Evolutionary conservation across 2,329 filamentous ascomycete genomes (phyloP).

Genomic region (Aspergillus unguis): DNA sequence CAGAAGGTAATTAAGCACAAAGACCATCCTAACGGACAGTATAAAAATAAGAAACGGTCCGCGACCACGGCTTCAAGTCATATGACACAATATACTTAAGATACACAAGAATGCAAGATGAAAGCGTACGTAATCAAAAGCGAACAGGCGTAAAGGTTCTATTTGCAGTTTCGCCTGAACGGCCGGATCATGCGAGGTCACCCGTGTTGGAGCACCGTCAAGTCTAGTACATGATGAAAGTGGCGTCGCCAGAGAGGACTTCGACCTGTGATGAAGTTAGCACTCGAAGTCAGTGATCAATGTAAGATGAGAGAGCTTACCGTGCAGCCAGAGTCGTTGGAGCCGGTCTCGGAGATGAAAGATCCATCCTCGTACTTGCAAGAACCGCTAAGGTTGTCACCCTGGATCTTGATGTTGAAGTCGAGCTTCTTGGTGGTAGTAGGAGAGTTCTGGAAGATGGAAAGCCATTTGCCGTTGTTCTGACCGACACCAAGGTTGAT

Average conservation of each 20-base stretch:
- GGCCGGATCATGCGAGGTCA: not conserved
- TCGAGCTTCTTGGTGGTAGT: slow-evolving; percentile 68
- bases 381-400: slow-evolving; percentile 56
- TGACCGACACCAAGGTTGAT: slow-evolving; percentile 79
- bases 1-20: slow-evolving; percentile 24
- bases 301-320: slow-evolving; percentile 55
- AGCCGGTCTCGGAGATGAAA: slow-evolving; percentile 54
- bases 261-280: slow-evolving; percentile 40
- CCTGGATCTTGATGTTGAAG: slow-evolving; percentile 74
- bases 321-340: slow-evolving; percentile 67
- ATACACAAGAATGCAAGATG: slow-evolving; percentile 35
- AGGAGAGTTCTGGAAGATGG: slow-evolving; percentile 79
- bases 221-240: slow-evolving; percentile 45
- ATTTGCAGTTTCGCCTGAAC: slow-evolving; percentile 15
- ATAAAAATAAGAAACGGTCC: slow-evolving; percentile 21
- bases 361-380: slow-evolving; percentile 66
- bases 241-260: slow-evolving; percentile 49
- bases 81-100: slow-evolving; percentile 32
- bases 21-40: slow-evolving; percentile 16
- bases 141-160: slow-evolving; percentile 17
- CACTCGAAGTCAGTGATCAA: not conserved
- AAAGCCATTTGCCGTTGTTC: slow-evolving; percentile 71
- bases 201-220: slow-evolving; percentile 6
- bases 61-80: slow-evolving; percentile 26
- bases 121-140: slow-evolving; percentile 30